phyloP scores from a whole-genome alignment of 345 rosid species.

The Eucalyptus guilfoylei region DNA sequence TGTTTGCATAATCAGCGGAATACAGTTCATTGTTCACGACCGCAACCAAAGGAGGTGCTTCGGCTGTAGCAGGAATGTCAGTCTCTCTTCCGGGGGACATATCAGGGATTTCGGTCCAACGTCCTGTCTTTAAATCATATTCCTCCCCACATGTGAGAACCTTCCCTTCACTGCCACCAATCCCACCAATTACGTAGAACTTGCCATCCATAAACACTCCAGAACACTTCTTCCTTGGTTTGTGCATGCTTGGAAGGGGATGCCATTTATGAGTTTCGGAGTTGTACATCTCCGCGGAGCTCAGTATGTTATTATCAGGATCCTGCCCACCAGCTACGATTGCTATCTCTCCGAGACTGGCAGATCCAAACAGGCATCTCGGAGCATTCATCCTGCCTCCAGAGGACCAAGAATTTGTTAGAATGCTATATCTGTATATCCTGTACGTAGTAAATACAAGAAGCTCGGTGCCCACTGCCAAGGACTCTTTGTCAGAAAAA shows the following conservation, averaged over 20 bases:
- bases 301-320: constrained; percentile 8
- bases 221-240: constrained; percentile 34
- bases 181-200: constrained; percentile 34
- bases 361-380: constrained; percentile 37
- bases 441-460: constrained; percentile 25
- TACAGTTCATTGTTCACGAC: constrained; percentile 26
- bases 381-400: constrained; percentile 26
- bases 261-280: constrained; percentile 24
- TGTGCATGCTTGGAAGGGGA: constrained; percentile 26
- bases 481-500: constrained; percentile 31
- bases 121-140: constrained; percentile 15
- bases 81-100: constrained; percentile 20
- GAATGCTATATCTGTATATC: constrained; percentile 23
- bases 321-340: constrained; percentile 41
- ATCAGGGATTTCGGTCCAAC: constrained; percentile 27
- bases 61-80: constrained; percentile 25
- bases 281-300: constrained; percentile 28
- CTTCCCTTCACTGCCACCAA: constrained; percentile 13
- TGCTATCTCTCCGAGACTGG: constrained; percentile 27
- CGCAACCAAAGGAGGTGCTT: constrained; percentile 32
- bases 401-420: constrained; percentile 24
- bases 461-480: constrained; percentile 33
- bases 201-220: constrained; percentile 35
- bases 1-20: constrained; percentile 28
- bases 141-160: constrained; percentile 31